A percentile compares a stretch with the other conserved stretches of the same genome.
Conservation (phyloP, 2,329 filamentous ascomycete genomes). For the Cladosporium phlei region DNA sequence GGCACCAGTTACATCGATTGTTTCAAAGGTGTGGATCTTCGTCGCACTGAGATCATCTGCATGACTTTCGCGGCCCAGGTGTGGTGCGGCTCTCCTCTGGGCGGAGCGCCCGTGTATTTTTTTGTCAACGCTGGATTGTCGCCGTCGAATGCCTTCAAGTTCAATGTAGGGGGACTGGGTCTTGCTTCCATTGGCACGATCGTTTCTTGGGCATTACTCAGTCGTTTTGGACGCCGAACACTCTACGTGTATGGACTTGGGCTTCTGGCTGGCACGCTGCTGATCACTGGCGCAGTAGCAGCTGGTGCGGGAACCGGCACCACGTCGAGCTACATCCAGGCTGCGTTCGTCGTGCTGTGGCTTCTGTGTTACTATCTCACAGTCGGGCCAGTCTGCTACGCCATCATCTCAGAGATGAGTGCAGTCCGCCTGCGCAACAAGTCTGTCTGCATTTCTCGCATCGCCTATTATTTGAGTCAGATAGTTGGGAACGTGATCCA, state of each 20-base stretch:
- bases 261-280: constrained; percentile 16
- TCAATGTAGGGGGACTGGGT: constrained; percentile 26
- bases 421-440: constrained; percentile 25
- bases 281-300: constrained; percentile 23
- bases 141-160: constrained; percentile 26
- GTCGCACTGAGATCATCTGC: constrained; percentile 39
- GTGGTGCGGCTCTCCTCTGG: constrained; percentile 29
- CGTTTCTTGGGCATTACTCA: constrained; percentile 32
- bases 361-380: constrained; percentile 79
- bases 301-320: constrained; percentile 1
- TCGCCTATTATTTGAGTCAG: constrained; percentile 21
- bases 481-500: constrained; percentile 21
- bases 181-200: constrained; percentile 26
- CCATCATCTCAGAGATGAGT: constrained; percentile 25
- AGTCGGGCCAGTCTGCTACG: constrained; percentile 72
- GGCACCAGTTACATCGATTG: constrained; percentile 34
- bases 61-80: constrained; percentile 30
- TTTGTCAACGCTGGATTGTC: constrained; percentile 33
- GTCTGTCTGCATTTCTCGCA: constrained; percentile 25
- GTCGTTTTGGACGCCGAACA: constrained; percentile 32
- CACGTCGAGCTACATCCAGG: constrained; percentile 13
- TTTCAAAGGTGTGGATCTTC: constrained; percentile 41
- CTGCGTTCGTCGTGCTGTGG: constrained; percentile 45
- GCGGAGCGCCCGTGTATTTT: constrained; percentile 35
- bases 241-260: constrained; percentile 31